phyloP scores from a whole-genome alignment of 1,139 yeast genomes.

The Scheffersomyces stambukii region DNA sequence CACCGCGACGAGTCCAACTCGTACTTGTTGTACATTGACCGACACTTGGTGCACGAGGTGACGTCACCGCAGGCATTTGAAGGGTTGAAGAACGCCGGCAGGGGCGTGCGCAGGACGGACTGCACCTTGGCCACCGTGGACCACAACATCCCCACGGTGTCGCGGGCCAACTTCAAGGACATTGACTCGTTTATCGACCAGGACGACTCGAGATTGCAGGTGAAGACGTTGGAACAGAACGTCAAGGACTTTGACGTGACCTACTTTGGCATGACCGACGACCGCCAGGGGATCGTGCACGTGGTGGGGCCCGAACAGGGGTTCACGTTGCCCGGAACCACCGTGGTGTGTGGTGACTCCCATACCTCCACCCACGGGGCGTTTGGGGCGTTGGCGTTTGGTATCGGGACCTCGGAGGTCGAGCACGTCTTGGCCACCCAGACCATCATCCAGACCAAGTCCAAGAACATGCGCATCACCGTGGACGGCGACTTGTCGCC shows the following conservation, averaged over 20 bases:
- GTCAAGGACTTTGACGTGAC: constrained; percentile 86
- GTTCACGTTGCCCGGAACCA: constrained; percentile 95
- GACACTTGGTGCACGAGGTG: constrained; percentile 96
- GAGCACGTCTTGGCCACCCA: constrained; percentile 98
- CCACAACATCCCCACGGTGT: constrained; percentile 92
- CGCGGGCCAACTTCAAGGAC: constrained; percentile 71
- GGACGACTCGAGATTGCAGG: constrained; percentile 89
- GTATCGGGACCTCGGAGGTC: constrained; percentile 98
- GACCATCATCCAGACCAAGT: constrained; percentile 88
- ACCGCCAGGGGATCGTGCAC: constrained; percentile 96
- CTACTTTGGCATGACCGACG: constrained; percentile 90
- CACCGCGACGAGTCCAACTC: constrained; percentile 87
- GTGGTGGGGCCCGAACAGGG: constrained; percentile 99
- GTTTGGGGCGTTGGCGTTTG: constrained; percentile 95
- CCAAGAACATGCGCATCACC: constrained; percentile 89
- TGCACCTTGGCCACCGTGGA: constrained; percentile 97
- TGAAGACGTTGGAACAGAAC: constrained; percentile 85
- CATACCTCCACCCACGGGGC: constrained; percentile 99
- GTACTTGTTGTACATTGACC: constrained; percentile 81
- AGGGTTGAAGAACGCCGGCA: constrained; percentile 82
- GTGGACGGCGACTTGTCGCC: constrained; percentile 79
- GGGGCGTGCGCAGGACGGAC: constrained; percentile 86
- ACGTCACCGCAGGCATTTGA: constrained; percentile 99
- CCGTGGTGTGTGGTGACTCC: constrained; percentile 98
- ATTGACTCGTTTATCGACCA: constrained; percentile 83